These are phyloP conservation scores for Paratinospora sagittata DNA, from an alignment of 164 flowering plant genomes.

Conservation along the genomic window DNA sequence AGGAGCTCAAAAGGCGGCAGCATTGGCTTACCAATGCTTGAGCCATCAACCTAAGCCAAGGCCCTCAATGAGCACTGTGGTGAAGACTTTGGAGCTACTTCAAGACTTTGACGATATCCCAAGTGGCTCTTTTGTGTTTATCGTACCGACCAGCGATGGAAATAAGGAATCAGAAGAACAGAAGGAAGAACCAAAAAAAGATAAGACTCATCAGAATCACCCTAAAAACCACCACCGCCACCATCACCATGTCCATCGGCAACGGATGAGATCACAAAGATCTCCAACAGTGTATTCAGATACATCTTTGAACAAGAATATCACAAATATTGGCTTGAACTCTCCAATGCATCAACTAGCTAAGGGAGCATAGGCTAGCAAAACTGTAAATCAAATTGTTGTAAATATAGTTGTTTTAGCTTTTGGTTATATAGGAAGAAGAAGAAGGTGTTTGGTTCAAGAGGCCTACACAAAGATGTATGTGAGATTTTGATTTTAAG, in stretches of 20 bases:
- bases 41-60: constrained; percentile 56
- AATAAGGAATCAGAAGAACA: constrained; percentile 8
- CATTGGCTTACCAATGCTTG: constrained; percentile 68
- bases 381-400: constrained; percentile 1
- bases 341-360: constrained; percentile 12
- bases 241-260: constrained; percentile 19
- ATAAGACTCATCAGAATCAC: background rate
- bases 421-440: background rate
- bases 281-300: constrained; percentile 44
- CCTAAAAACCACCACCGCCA: background rate
- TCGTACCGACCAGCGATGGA: constrained; percentile 30
- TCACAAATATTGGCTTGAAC: constrained; percentile 21
- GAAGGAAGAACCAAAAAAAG: constrained; percentile 5
- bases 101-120: constrained; percentile 47
- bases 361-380: background rate
- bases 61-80: constrained; percentile 69
- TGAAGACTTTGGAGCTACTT: constrained; percentile 52
- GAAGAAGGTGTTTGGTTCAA: background rate
- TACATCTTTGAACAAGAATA: constrained; percentile 27
- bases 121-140: constrained; percentile 50
- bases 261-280: constrained; percentile 20
- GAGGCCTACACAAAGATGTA: background rate
- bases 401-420: constrained; percentile 3
- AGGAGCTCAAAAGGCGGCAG: constrained; percentile 61
- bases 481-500: background rate